Percentiles rank a stretch among this genome's conserved stretches.
phyloP scores from a whole-genome alignment of 164 flowering plant genomes.

The Magnolia changhungtana region DNA sequence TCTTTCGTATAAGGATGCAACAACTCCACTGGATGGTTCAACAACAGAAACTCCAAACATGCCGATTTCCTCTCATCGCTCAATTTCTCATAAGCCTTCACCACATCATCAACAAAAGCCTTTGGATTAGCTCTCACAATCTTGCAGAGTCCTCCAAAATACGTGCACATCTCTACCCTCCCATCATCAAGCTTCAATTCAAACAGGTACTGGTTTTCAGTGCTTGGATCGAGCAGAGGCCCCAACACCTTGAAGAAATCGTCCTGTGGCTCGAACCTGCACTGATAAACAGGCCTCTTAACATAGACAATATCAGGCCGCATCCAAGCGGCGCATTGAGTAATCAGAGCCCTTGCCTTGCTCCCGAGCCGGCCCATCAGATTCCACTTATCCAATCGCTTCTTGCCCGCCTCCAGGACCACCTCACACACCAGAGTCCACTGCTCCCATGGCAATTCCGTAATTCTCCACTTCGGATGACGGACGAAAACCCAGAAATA shows the following conservation, averaged over 20 bases:
- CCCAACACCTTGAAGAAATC: constrained; percentile 52
- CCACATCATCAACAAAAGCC: constrained; percentile 96
- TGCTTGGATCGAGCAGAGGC: constrained; percentile 72
- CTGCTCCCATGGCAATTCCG: constrained; percentile 85
- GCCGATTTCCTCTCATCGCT: constrained; percentile 73
- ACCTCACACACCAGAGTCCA: constrained; percentile 86
- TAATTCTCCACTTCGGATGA: constrained; percentile 77
- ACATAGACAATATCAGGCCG: constrained; percentile 90
- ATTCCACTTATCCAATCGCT: constrained; percentile 84
- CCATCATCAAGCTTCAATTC: constrained; percentile 71
- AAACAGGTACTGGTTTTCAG: constrained; percentile 57
- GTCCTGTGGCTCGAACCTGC: constrained; percentile 91
- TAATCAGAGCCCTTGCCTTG: constrained; percentile 53
- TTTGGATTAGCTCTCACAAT: constrained; percentile 75
- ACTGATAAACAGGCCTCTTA: constrained; percentile 83
- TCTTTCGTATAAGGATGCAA: constrained; percentile 94
- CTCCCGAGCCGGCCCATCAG: constrained; percentile 91
- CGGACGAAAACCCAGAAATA: constrained; percentile 88
- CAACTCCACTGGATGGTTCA: constrained; percentile 67
- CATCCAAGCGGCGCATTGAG: constrained; percentile 94
- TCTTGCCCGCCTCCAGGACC: constrained; percentile 58
- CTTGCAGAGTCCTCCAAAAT: constrained; percentile 87
- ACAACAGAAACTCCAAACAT: constrained; percentile 75
- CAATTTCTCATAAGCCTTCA: constrained; percentile 80
- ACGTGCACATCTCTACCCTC: constrained; percentile 69